A percentile compares a stretch with the other conserved stretches of the same genome.
Evolutionary conservation across 805 yeast genomes (phyloP).

Genomic region (Saturnispora gosingensis): DNA sequence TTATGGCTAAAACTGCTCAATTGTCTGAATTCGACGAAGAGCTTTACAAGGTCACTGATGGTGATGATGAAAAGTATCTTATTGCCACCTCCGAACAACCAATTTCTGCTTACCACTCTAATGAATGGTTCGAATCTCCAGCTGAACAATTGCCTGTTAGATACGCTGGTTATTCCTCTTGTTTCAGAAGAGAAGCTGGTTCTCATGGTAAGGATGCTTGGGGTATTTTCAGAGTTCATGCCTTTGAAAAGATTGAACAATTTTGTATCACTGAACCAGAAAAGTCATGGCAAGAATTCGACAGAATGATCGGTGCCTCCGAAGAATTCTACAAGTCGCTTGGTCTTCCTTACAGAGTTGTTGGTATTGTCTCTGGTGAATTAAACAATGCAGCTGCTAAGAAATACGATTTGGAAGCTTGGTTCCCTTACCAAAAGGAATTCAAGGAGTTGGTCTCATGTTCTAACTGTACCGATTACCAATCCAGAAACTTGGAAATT

Average conservation of each 20-base stretch:
- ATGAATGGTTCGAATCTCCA: conserved; percentile 98
- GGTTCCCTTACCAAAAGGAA: conserved; percentile 99
- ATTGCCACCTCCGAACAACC: conserved; percentile 99
- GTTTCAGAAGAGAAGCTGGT: conserved; percentile 99
- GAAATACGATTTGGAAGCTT: conserved; percentile 97
- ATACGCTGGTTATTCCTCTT: conserved; percentile 96
- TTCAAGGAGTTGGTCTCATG: conserved; percentile 97
- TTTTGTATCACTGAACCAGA: conserved; percentile 95
- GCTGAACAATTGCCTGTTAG: conserved; percentile 92
- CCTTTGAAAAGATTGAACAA: conserved; percentile 97
- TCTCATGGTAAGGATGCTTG: conserved; percentile 99
- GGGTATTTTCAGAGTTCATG: conserved; percentile 99
- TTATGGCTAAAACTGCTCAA: conserved; percentile 99
- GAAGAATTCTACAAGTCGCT: conserved; percentile 91
- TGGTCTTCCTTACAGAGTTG: conserved; percentile 92
- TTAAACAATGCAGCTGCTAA: conserved; percentile 98
- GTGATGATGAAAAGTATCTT: conserved; percentile 94
- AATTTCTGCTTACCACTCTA: conserved; percentile 92
- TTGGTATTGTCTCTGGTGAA: conserved; percentile 97
- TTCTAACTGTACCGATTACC: conserved; percentile 99
- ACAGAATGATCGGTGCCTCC: conserved; percentile 82
- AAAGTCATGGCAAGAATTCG: conserved; percentile 96
- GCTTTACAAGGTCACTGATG: conserved; percentile 92
- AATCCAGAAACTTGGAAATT: conserved; percentile 95
- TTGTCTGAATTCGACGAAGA: conserved; percentile 97